Percentiles rank a stretch among this genome's conserved stretches.
These are phyloP conservation scores for Aspergillus kassunensis DNA, from an alignment of 495 filamentous ascomycete species.

Conservation along the genomic window DNA sequence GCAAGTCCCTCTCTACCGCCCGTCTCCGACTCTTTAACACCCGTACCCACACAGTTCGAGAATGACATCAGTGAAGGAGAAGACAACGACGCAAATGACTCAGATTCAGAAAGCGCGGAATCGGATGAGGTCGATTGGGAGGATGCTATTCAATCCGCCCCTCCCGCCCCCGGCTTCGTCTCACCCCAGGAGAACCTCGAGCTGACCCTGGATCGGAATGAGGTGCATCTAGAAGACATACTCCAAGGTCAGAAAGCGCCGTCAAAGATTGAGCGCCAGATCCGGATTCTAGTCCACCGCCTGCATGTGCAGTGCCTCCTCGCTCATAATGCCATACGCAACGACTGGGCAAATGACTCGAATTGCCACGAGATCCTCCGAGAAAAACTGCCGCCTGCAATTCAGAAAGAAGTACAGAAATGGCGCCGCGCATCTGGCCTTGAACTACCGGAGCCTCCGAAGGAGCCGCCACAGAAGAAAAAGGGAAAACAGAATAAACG, in stretches of 20 bases:
- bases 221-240: conserved; percentile 51
- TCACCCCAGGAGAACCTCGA: conserved; percentile 59
- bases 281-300: conserved; percentile 74
- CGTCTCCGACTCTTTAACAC: conserved; percentile 59
- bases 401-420: conserved; percentile 68
- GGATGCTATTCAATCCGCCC: conserved; percentile 61
- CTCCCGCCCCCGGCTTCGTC: conserved; percentile 24
- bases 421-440: conserved; percentile 69
- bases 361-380: conserved; percentile 75
- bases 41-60: conserved; percentile 36
- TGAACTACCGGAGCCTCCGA: conserved; percentile 36
- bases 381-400: conserved; percentile 59
- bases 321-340: conserved; percentile 83
- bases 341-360: conserved; percentile 77
- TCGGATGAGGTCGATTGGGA: conserved; percentile 79
- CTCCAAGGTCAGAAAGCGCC: conserved; percentile 78
- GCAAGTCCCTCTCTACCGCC: conserved; percentile 19
- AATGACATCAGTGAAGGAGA: conserved; percentile 8
- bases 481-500: conserved; percentile 36
- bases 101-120: conserved; percentile 49
- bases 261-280: conserved; percentile 74
- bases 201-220: conserved; percentile 65
- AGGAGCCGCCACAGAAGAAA: conserved; percentile 35
- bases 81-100: conserved; percentile 18
- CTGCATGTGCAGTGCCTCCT: conserved; percentile 86